Conservation (phyloP, 306 rosid species). For the Trifolium repens region DNA sequence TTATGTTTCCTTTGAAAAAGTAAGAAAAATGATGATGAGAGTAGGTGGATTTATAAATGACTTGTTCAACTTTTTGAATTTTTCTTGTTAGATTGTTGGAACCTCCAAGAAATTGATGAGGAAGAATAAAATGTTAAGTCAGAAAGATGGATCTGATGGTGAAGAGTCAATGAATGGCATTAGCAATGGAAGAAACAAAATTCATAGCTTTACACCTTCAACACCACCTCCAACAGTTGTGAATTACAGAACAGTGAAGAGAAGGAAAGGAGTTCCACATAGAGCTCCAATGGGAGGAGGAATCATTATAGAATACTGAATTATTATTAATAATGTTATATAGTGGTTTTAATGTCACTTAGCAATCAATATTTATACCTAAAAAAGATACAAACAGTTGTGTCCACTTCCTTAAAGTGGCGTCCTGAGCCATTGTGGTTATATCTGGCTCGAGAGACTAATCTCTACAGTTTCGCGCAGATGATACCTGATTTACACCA, state of each 20-base stretch:
- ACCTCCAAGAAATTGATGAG: slow-evolving; percentile 58
- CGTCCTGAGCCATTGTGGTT: not conserved
- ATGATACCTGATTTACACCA: not conserved
- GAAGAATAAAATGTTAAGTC: slow-evolving; percentile 49
- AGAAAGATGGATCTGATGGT: slow-evolving; percentile 56
- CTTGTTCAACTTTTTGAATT: slow-evolving; percentile 17
- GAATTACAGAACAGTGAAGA: slow-evolving; percentile 59
- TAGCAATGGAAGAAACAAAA: slow-evolving; percentile 46
- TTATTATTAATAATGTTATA: slow-evolving; percentile 38
- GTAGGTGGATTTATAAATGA: slow-evolving; percentile 34
- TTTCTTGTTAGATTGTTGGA: slow-evolving; percentile 60
- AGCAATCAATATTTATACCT: slow-evolving; percentile 45
- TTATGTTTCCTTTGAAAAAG: slow-evolving; percentile 40
- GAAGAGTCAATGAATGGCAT: slow-evolving; percentile 58
- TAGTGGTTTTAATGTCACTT: slow-evolving; percentile 38
- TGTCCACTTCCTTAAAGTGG: slow-evolving; percentile 36
- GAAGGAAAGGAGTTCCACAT: slow-evolving; percentile 74
- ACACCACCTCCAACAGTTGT: slow-evolving; percentile 68
- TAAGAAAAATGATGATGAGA: slow-evolving; percentile 36
- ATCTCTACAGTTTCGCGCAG: not conserved
- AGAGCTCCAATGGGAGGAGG: slow-evolving; percentile 79
- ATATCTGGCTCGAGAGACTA: not conserved
- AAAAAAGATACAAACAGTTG: slow-evolving; percentile 41
- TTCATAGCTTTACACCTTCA: slow-evolving; percentile 69
- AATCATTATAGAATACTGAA: slow-evolving; percentile 56